Base-by-base conservation (phyloP, 2,329 filamentous ascomycete species). In the Colletotrichum acutatum region DNA sequence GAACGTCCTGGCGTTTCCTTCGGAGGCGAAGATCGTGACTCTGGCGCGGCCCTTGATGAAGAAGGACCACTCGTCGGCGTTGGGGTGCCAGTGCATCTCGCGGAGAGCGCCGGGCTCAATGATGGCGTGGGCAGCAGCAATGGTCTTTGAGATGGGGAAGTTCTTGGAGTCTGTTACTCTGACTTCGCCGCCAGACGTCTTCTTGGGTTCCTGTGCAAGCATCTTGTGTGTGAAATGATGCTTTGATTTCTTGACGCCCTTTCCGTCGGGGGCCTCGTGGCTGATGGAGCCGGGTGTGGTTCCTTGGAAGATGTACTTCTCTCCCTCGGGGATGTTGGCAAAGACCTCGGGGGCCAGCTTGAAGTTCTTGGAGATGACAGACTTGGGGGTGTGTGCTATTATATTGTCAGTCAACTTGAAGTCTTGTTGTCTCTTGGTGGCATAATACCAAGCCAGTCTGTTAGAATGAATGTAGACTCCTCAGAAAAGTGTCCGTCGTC, bases 21-120 rank as follows among this genome's bases (percentile, higher is more conserved):
- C 89, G 1, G 92, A 88, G 0, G 89, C 92, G 78, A 95, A 95
- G 75, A 95, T 89, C 11, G 93, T 95, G 19, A 95, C 89, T 32
- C 93, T 89, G 0, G 92, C 94, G 52, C 90, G 89, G 0, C 94
- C 94, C 42, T 84, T 84, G 78, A 95, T 89, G 84, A 95, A 95
- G 82, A 93, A 95, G 7, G 90, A 93, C 93, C 93, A 95, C 80
- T 95, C 93, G 77, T 95, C 93, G 9, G 92, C 92, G 56, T 90
- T 91, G 0, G 93, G 92, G 78, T 95, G 93, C 93, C 93, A 95
- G 84, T 95, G 93, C 87, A 95, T 94, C 82, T 95, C 93, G 6
- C 93, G 89, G 78, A 95, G 85, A 0, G 91, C 92, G 9, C 92
- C 92, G 0, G 93, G 93, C 72, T 92, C 85, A 68, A 95, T 93